Evolutionary conservation across 768 basidiomycete species (phyloP).

Genomic region (Lactarius evosmus): DNA sequence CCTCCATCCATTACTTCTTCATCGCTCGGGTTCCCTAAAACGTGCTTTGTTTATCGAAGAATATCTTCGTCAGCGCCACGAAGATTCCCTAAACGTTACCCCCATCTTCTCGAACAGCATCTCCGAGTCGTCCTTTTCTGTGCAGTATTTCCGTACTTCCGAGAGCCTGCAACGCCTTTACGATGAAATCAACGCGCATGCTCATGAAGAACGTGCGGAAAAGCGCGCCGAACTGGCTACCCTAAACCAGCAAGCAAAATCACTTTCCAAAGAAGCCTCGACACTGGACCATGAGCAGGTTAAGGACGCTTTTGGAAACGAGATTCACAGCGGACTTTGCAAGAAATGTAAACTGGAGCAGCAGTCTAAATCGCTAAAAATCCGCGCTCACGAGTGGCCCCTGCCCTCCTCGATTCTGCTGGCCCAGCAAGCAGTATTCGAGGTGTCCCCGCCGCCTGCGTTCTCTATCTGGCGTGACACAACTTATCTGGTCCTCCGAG

Average conservation of each 20-base stretch:
- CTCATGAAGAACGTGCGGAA: background rate
- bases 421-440: conserved; percentile 16
- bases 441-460: conserved; percentile 4
- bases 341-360: conserved; percentile 1
- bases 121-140: conserved; percentile 5
- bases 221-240: conserved; percentile 4
- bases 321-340: background rate
- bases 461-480: conserved; percentile 22
- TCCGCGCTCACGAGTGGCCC: conserved; percentile 20
- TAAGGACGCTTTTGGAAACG: too few species aligned
- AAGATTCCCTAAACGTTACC: background rate
- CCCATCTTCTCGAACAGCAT: conserved; percentile 13
- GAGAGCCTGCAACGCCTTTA: background rate
- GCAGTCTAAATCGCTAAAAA: background rate
- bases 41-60: conserved; percentile 17
- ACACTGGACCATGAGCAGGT: background rate
- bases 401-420: background rate
- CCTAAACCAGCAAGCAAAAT: background rate
- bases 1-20: conserved; percentile 44
- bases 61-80: conserved; percentile 13
- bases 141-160: conserved; percentile 14
- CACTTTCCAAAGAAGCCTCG: background rate
- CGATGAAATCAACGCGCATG: background rate
- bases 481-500: conserved; percentile 15
- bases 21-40: conserved; percentile 23